A percentile compares a stretch with the other conserved stretches of the same genome.
These are phyloP conservation scores for Blastocystis sp. DNA, from an alignment of 352 stramenopile genomes.

Conservation along the genomic window DNA sequence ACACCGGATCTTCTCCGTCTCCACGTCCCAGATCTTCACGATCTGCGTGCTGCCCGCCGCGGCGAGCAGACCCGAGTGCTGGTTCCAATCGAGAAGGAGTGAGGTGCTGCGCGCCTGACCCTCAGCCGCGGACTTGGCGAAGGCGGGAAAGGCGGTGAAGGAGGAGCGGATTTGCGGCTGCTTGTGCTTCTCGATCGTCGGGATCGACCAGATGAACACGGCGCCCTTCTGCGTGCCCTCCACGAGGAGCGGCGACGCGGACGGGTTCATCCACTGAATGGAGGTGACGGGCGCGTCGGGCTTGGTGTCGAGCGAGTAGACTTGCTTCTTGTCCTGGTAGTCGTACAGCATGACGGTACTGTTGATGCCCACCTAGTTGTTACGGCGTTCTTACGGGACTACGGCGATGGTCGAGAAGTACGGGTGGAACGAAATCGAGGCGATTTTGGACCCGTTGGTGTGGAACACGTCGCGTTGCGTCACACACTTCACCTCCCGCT, in stretches of 20 bases:
- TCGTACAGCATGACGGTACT: slow-evolving; percentile 50
- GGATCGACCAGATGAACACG: slow-evolving; percentile 59
- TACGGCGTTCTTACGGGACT: not conserved
- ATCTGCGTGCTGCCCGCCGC: slow-evolving; percentile 46
- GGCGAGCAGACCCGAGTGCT: slow-evolving; percentile 16
- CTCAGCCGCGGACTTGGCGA: not conserved
- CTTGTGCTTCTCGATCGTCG: slow-evolving; percentile 1
- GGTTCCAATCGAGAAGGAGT: slow-evolving; percentile 15
- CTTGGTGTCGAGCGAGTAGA: slow-evolving; percentile 31
- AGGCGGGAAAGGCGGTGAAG: slow-evolving; percentile 62
- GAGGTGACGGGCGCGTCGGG: not conserved
- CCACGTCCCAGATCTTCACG: slow-evolving; percentile 65
- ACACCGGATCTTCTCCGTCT: slow-evolving; percentile 34
- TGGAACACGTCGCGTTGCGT: slow-evolving; percentile 20
- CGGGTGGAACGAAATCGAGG: slow-evolving; percentile 42
- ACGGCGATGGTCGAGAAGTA: slow-evolving; percentile 21
- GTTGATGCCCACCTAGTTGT: slow-evolving; percentile 1
- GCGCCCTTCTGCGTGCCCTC: slow-evolving; percentile 54
- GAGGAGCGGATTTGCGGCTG: slow-evolving; percentile 42
- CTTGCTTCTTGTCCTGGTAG: slow-evolving; percentile 34
- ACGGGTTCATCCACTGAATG: slow-evolving; percentile 54
- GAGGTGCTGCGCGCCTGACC: not conserved
- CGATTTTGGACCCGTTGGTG: slow-evolving; percentile 27
- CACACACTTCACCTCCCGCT: not conserved
- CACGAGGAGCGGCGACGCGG: not conserved